These are phyloP conservation scores for Pinus albicaulis DNA, from an alignment of 75 land plant genomes.

Conservation along the genomic window DNA sequence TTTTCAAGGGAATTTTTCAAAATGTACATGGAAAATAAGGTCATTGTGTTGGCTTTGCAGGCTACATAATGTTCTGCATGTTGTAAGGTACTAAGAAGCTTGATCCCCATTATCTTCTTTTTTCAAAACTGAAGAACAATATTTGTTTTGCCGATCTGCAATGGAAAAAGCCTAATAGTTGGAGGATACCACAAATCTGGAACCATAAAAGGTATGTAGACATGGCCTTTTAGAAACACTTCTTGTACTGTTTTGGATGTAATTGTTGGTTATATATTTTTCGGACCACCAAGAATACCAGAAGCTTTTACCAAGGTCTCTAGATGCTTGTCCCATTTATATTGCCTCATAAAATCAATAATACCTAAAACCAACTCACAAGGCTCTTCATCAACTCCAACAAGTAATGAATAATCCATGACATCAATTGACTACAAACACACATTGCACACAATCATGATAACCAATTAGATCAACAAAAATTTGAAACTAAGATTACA, in stretches of 20 bases:
- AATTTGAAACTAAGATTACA: neutral
- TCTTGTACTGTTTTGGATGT: slow-evolving; percentile 94
- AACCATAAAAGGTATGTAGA: slow-evolving; percentile 74
- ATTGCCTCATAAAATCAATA: slow-evolving; percentile 97
- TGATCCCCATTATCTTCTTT: slow-evolving; percentile 1
- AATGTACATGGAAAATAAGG: neutral
- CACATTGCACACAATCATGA: slow-evolving; percentile 1
- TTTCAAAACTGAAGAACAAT: slow-evolving; percentile 1
- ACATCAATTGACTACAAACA: slow-evolving; percentile 65
- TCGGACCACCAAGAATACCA: slow-evolving; percentile 88
- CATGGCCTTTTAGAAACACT: slow-evolving; percentile 92
- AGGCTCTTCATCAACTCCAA: slow-evolving; percentile 84
- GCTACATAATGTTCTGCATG: neutral
- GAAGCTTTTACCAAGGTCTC: slow-evolving; percentile 95
- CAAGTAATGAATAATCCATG: slow-evolving; percentile 94
- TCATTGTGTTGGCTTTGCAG: neutral
- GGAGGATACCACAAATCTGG: slow-evolving; percentile 92
- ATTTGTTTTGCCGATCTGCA: neutral
- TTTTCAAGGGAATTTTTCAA: neutral
- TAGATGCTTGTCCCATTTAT: slow-evolving; percentile 96
- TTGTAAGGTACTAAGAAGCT: neutral
- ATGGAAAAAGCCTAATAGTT: slow-evolving; percentile 4
- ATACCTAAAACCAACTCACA: slow-evolving; percentile 83
- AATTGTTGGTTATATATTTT: slow-evolving; percentile 77
- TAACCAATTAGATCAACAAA: neutral